Evolutionary conservation across 345 rosid species (phyloP).

Genomic region (Citrus sinensis): DVS_A1.0 CM039168.1:30084001-30084500

Average conservation of each 20-base stretch:
- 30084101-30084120: not conserved
- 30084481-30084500: not conserved
- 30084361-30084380: slow-evolving; percentile 80
- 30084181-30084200: no score
- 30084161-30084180: no score
- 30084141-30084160: not conserved
- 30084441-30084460: slow-evolving; percentile 7
- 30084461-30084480: not conserved
- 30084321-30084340: slow-evolving; percentile 58
- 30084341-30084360: slow-evolving; percentile 98
- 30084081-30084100: not conserved
- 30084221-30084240: not conserved
- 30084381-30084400: slow-evolving; percentile 79
- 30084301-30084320: slow-evolving; percentile 45
- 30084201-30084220: not conserved
- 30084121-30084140: no score
- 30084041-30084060: not conserved
- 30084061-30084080: no score
- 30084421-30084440: slow-evolving; percentile 78
- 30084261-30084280: not conserved
- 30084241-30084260: not conserved
- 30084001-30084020: slow-evolving; percentile 1
- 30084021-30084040: slow-evolving; percentile 14
- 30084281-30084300: slow-evolving; percentile 46
- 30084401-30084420: slow-evolving; percentile 92